Evolutionary conservation across 1,139 yeast genomes (phyloP).

Genomic region (Pneumocystis canis): DNA sequence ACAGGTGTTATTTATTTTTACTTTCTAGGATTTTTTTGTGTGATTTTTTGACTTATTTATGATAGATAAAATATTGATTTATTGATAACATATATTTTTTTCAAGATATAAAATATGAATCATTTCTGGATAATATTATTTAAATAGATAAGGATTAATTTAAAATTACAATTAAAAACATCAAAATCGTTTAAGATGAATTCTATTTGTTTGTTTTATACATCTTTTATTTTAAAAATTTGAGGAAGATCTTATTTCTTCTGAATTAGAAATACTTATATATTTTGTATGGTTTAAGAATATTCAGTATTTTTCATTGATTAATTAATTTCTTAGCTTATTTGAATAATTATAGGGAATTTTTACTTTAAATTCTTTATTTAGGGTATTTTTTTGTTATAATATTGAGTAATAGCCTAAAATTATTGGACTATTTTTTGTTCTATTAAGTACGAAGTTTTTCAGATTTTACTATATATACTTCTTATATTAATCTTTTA

Average conservation of each 20-base stretch:
- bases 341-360: constrained; percentile 61
- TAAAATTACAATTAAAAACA: not conserved
- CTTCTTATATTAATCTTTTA: not conserved
- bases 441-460: constrained; percentile 25
- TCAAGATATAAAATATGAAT: not conserved
- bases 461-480: constrained; percentile 9
- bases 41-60: not conserved
- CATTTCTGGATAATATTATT: not conserved
- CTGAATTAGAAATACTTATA: too few species aligned
- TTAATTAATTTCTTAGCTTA: not conserved
- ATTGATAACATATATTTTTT: not conserved
- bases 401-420: constrained; percentile 38
- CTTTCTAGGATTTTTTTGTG: not conserved
- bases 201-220: too few species aligned
- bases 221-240: too few species aligned
- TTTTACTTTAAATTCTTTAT: constrained; percentile 76
- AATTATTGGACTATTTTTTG: constrained; percentile 3
- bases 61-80: not conserved
- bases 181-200: not conserved
- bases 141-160: not conserved
- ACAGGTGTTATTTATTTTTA: too few species aligned
- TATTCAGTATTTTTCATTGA: constrained; percentile 18
- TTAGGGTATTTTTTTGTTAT: constrained; percentile 52
- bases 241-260: not conserved
- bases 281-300: constrained; percentile 13